A percentile compares a stretch with the other conserved stretches of the same genome.
These are phyloP conservation scores for Glomus cerebriforme DNA, from an alignment of 192 early-diverging fungal genomes.

Conservation along the genomic window DNA sequence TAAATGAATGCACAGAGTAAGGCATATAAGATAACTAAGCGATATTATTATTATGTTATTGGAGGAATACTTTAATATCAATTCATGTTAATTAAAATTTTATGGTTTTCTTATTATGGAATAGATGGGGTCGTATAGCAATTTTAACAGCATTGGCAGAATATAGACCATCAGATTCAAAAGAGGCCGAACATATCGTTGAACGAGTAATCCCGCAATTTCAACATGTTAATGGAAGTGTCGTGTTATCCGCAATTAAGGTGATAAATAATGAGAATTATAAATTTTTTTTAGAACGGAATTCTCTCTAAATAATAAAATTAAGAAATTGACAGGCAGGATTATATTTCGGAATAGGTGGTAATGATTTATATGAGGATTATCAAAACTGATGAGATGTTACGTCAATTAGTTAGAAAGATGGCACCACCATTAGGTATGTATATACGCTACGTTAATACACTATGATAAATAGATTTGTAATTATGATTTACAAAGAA, in stretches of 20 bases:
- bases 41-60: background rate
- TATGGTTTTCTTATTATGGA: background rate
- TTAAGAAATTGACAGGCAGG: background rate
- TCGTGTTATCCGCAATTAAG: conserved; percentile 89
- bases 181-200: conserved; percentile 86
- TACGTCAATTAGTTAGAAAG: conserved; percentile 75
- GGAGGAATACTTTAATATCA: background rate
- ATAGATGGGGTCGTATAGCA: conserved; percentile 91
- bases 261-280: conserved; percentile 35
- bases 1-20: conserved; percentile 97
- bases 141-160: conserved; percentile 84
- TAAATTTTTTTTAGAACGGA: background rate
- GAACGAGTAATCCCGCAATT: conserved; percentile 91
- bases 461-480: background rate
- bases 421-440: conserved; percentile 94
- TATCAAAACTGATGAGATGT: conserved; percentile 72
- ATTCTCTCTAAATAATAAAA: background rate
- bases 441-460: background rate
- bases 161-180: conserved; percentile 72
- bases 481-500: background rate
- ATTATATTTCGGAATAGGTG: conserved; percentile 42
- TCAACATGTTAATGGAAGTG: conserved; percentile 95
- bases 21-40: background rate
- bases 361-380: conserved; percentile 74
- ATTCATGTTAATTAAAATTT: background rate